A percentile compares a stretch with the other conserved stretches of the same genome.
Conservation (phyloP, 2,329 filamentous ascomycete genomes). For the Fulvia fulva region DNA sequence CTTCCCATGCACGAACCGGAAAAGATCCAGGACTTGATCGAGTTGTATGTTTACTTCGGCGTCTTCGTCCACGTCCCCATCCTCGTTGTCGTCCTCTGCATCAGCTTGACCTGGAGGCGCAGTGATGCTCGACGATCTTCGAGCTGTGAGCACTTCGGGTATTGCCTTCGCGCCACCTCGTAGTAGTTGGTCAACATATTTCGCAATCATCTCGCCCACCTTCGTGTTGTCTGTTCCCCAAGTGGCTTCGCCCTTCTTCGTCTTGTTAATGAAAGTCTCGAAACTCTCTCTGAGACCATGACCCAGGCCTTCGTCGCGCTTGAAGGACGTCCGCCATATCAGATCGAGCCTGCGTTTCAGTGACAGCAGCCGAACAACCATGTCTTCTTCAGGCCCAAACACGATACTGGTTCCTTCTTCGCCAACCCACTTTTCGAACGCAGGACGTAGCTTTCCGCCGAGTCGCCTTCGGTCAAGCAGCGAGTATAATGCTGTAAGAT, state of each 20-base stretch:
- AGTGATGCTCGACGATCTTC: slow-evolving; percentile 40
- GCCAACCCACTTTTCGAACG: slow-evolving; percentile 78
- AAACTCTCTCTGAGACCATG: slow-evolving; percentile 82
- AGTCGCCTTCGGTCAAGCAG: slow-evolving; percentile 70
- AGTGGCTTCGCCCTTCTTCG: slow-evolving; percentile 63
- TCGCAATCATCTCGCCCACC: slow-evolving; percentile 97
- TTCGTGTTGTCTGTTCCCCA: slow-evolving; percentile 85
- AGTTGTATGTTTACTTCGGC: slow-evolving; percentile 87
- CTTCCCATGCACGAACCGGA: slow-evolving; percentile 95
- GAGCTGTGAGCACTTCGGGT: slow-evolving; percentile 59
- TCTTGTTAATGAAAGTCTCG: slow-evolving; percentile 86
- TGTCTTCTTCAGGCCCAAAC: slow-evolving; percentile 71
- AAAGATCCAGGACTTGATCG: slow-evolving; percentile 87
- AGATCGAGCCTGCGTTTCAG: slow-evolving; percentile 76
- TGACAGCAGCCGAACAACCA: slow-evolving; percentile 78
- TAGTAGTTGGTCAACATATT: slow-evolving; percentile 87
- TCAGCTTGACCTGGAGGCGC: slow-evolving; percentile 46
- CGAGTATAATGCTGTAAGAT: slow-evolving; percentile 72
- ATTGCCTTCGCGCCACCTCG: slow-evolving; percentile 82
- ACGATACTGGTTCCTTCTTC: slow-evolving; percentile 72
- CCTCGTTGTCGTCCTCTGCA: slow-evolving; percentile 55
- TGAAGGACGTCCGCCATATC: slow-evolving; percentile 73
- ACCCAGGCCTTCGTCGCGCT: slow-evolving; percentile 69
- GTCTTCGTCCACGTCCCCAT: slow-evolving; percentile 77
- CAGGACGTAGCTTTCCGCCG: slow-evolving; percentile 63